Conservation (phyloP, 805 yeast species). For the Metschnikowia drakensbergensis region DNA sequence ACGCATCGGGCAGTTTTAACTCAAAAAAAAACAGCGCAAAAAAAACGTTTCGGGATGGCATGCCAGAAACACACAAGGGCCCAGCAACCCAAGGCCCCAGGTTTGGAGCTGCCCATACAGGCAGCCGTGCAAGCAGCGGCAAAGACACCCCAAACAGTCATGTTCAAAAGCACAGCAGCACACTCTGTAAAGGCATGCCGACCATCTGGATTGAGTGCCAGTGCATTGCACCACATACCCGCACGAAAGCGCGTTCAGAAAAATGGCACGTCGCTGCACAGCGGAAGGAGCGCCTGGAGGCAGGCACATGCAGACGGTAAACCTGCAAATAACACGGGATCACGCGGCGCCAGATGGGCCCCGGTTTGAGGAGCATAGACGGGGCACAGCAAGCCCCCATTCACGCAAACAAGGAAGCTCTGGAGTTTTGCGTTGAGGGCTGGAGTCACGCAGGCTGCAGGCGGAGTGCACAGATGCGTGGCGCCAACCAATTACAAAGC, state of each 20-base stretch:
- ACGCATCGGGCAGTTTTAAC: constrained; percentile 3
- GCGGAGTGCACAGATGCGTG: not conserved
- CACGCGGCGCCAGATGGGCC: not conserved
- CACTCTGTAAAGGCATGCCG: not conserved
- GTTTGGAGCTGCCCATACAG: too few species aligned
- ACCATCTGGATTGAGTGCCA: not conserved
- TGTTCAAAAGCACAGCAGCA: not conserved
- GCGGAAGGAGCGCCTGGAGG: constrained; percentile 6
- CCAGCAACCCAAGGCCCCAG: not conserved
- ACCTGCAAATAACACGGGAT: not conserved
- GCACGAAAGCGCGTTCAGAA: constrained; percentile 6
- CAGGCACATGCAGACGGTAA: not conserved
- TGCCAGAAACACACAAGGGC: not conserved
- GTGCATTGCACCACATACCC: constrained; percentile 6
- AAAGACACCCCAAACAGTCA: not conserved
- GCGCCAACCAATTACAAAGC: constrained; percentile 3
- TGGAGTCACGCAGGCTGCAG: constrained; percentile 1
- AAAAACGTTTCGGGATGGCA: not conserved
- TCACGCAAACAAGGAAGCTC: too few species aligned
- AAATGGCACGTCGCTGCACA: constrained; percentile 6
- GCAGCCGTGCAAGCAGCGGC: too few species aligned
- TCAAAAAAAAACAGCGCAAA: not conserved
- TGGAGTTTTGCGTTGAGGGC: not conserved
- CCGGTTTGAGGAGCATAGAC: too few species aligned
- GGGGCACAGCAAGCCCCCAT: not conserved